Evolutionary conservation across 2,329 filamentous ascomycete species (phyloP).

Genomic region (Fusarium drepaniforme): DNA sequence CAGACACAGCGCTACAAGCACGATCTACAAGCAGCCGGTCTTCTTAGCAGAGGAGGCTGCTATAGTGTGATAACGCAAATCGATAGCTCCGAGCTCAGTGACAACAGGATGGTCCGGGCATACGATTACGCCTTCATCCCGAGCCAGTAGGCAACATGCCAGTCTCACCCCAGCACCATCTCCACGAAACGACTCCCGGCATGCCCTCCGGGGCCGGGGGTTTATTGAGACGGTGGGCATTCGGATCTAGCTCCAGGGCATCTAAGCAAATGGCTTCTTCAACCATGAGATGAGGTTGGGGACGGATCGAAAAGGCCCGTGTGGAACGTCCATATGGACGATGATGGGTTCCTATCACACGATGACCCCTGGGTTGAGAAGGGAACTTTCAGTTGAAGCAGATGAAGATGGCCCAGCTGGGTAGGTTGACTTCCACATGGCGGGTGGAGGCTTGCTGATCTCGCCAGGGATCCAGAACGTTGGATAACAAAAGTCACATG

Average conservation of each 20-base stretch:
- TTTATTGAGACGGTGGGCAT: slow-evolving; percentile 15
- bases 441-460: slow-evolving; percentile 27
- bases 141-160: slow-evolving; percentile 21
- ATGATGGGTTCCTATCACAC: slow-evolving; percentile 14
- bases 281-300: slow-evolving; percentile 13
- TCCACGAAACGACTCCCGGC: slow-evolving; percentile 32
- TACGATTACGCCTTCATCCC: slow-evolving; percentile 28
- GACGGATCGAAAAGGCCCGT: slow-evolving; percentile 24
- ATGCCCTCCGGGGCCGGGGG: slow-evolving; percentile 32
- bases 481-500: slow-evolving; percentile 37
- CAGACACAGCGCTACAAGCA: slow-evolving; percentile 1
- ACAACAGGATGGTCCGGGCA: slow-evolving; percentile 26
- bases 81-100: slow-evolving; percentile 28
- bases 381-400: slow-evolving; percentile 11
- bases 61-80: slow-evolving; percentile 28
- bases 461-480: slow-evolving; percentile 12
- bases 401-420: slow-evolving; percentile 7
- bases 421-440: slow-evolving; percentile 27
- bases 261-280: slow-evolving; percentile 9
- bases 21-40: slow-evolving; percentile 26
- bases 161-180: slow-evolving; percentile 18
- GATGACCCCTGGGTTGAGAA: slow-evolving; percentile 19
- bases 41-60: slow-evolving; percentile 5
- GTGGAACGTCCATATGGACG: slow-evolving; percentile 11
- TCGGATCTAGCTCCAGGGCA: slow-evolving; percentile 26